Percentiles rank a stretch among this genome's conserved stretches.
Conservation (phyloP, 345 rosid genomes). For the Arabis alpina region DNA sequence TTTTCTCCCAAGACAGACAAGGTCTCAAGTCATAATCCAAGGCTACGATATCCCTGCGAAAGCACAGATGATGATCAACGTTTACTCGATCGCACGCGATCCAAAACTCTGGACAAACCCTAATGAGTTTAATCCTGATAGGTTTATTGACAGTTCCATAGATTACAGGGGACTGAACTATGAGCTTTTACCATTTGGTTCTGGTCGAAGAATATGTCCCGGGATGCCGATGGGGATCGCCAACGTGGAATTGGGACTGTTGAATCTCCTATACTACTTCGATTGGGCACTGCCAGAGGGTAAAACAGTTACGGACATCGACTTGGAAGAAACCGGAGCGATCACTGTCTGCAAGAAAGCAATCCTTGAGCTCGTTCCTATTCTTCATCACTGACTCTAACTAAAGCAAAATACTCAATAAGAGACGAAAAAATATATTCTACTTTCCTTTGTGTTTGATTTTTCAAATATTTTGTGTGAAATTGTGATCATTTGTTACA, state of each 20-base stretch:
- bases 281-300: constrained; percentile 37
- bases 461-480: too few relatives aligned
- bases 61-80: constrained; percentile 52
- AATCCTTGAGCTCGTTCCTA: constrained; percentile 38
- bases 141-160: constrained; percentile 49
- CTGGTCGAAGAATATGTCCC: constrained; percentile 64
- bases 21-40: constrained; percentile 46
- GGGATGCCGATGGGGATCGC: constrained; percentile 46
- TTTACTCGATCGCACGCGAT: constrained; percentile 60
- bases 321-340: constrained; percentile 26
- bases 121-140: constrained; percentile 56
- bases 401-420: too few relatives aligned
- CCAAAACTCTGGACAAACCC: constrained; percentile 55
- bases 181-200: constrained; percentile 56
- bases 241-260: constrained; percentile 32
- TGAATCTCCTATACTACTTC: constrained; percentile 38
- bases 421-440: too few relatives aligned
- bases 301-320: constrained; percentile 29
- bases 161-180: constrained; percentile 57
- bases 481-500: not conserved
- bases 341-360: constrained; percentile 38
- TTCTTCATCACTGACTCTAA: not conserved
- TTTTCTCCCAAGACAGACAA: constrained; percentile 50
- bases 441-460: too few relatives aligned
- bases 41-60: constrained; percentile 53